Base-by-base conservation (phyloP, 2,329 filamentous ascomycete species). In the Aspergillus spinulosporus region DNA sequence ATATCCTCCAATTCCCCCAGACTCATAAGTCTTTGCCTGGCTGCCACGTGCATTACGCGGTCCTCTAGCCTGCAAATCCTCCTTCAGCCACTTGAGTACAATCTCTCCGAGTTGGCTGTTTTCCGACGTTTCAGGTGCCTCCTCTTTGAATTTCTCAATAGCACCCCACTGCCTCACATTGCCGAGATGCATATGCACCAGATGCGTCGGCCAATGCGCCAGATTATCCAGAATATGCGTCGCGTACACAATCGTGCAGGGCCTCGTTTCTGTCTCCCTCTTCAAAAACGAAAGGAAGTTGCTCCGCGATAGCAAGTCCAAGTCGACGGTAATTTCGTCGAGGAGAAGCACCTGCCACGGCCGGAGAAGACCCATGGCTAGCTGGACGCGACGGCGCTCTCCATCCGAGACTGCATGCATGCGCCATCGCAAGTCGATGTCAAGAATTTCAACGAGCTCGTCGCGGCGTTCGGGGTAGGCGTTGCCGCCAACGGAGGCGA, bases 181-280 rank as follows among this genome's bases (percentile, higher is more conserved):
- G 29, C 94, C 94, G 46, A 96, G 74, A 70, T 92, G 88, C 93
- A 99, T 97, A 72, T 97, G 93, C 49, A 96, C 92, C 37, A 99
- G 80, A 75, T 99, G 92, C 1, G 90, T 96, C 5, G 94, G 94
- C 94, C 94, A 99, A 15, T 88, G 87, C 0, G 92, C 92, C 49
- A 99, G 78, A 72, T 97, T 97, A 71, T 99, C 94, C 64, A 99
- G 78, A 62, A 99, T 97, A 74, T 99, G 94, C 11, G 94, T 99
- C 5, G 94, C 94, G 72, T 99, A 99, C 31, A 99, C 92, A 66
- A 99, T 90, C 3, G 94, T 97, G 71, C 92, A 97, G 39, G 85
- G 81, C 52, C 93, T 81, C 5, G 71, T 79, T 76, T 93, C 88
- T 0, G 93, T 97, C 84, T 99, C 94, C 58, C 81, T 80, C 75